Conservation (phyloP, 768 basidiomycete species). For the Udeniomyces megalosporus region DNA sequence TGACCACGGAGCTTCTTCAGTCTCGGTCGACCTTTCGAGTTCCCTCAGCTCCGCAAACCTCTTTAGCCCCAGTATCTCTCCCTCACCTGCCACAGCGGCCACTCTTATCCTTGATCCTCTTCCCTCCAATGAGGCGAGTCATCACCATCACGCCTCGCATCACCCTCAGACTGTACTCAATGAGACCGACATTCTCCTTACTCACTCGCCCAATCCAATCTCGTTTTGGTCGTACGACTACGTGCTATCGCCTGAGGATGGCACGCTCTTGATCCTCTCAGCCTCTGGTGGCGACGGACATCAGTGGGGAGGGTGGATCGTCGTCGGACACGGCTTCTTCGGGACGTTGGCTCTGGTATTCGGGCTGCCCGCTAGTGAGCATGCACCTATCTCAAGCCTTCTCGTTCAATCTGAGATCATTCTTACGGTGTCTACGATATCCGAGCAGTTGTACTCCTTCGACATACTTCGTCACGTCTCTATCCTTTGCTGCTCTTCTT, state of each 20-base stretch:
- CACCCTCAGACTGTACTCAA: constrained; percentile 36
- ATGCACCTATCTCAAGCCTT: too few relatives aligned
- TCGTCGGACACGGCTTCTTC: constrained; percentile 46
- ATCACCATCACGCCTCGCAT: background rate
- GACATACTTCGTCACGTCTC: constrained; percentile 55
- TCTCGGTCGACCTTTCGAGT: background rate
- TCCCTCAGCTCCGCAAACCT: background rate
- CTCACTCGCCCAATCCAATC: constrained; percentile 53
- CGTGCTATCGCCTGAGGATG: constrained; percentile 33
- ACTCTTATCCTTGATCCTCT: background rate
- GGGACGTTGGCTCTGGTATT: constrained; percentile 71
- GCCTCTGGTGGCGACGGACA: constrained; percentile 12
- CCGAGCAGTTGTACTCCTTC: constrained; percentile 53
- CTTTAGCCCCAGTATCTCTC: background rate
- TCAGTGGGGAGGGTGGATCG: constrained; percentile 41
- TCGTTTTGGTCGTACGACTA: constrained; percentile 66
- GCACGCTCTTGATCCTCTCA: too few relatives aligned
- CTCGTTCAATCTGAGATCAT: too few relatives aligned
- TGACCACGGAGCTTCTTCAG: background rate
- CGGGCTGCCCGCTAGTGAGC: too few relatives aligned
- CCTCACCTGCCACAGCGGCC: too few relatives aligned
- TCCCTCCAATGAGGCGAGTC: background rate
- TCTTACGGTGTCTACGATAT: too few relatives aligned
- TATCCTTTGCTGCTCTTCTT: constrained; percentile 42
- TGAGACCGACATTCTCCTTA: constrained; percentile 52